phyloP scores from a whole-genome alignment of 2,329 filamentous ascomycete species.

The Dothidotthia symphoricarpi region DNA sequence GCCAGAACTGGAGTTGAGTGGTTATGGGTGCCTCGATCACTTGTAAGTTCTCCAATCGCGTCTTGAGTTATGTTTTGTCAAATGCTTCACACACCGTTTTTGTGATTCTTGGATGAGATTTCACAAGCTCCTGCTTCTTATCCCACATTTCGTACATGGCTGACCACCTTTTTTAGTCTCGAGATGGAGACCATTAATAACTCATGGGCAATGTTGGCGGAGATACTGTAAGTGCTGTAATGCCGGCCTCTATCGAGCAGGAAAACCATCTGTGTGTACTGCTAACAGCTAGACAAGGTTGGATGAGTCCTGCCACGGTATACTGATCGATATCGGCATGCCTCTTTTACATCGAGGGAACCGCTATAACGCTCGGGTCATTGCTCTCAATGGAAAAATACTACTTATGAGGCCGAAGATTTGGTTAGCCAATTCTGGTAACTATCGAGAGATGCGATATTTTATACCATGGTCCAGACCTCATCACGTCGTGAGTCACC shows the following conservation, averaged over 20 bases:
- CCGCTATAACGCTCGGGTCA: conserved; percentile 63
- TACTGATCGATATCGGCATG: conserved; percentile 41
- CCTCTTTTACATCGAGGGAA: conserved; percentile 60
- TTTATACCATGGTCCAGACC: conserved; percentile 42
- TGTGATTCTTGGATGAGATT: too few species aligned
- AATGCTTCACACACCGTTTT: too few species aligned
- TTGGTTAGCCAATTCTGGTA: conserved; percentile 69
- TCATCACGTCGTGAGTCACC: conserved; percentile 47
- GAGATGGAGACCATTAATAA: conserved; percentile 24
- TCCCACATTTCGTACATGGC: too few species aligned
- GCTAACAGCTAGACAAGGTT: too few species aligned
- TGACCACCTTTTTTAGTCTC: too few species aligned
- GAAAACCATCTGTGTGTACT: too few species aligned
- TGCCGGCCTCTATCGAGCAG: too few species aligned
- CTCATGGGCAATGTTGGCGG: conserved; percentile 57
- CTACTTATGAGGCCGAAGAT: conserved; percentile 71
- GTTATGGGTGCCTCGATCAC: conserved; percentile 58
- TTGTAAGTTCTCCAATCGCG: too few species aligned
- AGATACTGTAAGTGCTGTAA: conserved; percentile 61
- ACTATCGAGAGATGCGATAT: conserved; percentile 45
- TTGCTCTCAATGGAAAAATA: conserved; percentile 65
- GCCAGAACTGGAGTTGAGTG: conserved; percentile 60
- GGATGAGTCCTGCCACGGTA: conserved; percentile 60
- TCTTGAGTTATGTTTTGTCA: too few species aligned
- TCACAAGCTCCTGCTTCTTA: too few species aligned